phyloP scores from a whole-genome alignment of 2,329 filamentous ascomycete genomes.

The Westerdykella ornata region DNA sequence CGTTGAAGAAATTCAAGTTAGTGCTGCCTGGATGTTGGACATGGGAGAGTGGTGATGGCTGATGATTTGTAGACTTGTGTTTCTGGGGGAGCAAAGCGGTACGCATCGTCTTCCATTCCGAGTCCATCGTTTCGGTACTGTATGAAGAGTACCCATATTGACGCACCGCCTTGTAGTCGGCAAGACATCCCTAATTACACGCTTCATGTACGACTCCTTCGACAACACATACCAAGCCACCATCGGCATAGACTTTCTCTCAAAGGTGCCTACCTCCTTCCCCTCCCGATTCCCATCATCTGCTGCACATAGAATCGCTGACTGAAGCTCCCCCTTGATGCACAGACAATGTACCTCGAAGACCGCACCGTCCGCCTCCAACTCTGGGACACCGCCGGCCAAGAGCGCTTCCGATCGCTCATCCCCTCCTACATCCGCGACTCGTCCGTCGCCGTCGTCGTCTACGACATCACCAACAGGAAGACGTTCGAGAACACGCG shows the following conservation, averaged over 20 bases:
- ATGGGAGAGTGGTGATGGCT: conserved; percentile 24
- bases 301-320: no score
- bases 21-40: conserved; percentile 9
- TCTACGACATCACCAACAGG: conserved; percentile 95
- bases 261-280: conserved; percentile 59
- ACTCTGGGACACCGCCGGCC: conserved; percentile 96
- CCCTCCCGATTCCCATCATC: not conserved
- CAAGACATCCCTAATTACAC: conserved; percentile 96
- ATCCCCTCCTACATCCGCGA: conserved; percentile 99
- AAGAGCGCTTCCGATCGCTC: conserved; percentile 92
- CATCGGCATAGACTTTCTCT: conserved; percentile 98
- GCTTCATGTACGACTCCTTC: conserved; percentile 99
- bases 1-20: conserved; percentile 99
- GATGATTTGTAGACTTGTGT: conserved; percentile 65
- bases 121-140: conserved; percentile 10
- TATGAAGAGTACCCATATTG: not conserved
- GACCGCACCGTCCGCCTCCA: conserved; percentile 96
- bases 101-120: conserved; percentile 39
- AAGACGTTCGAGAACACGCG: conserved; percentile 98
- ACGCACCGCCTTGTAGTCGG: conserved; percentile 57
- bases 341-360: conserved; percentile 96
- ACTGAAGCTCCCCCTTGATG: not conserved
- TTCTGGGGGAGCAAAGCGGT: conserved; percentile 98
- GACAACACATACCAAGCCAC: conserved; percentile 99
- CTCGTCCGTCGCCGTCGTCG: conserved; percentile 93